phyloP scores from a whole-genome alignment of 345 rosid species.

The Noccaea caerulescens region DNA sequence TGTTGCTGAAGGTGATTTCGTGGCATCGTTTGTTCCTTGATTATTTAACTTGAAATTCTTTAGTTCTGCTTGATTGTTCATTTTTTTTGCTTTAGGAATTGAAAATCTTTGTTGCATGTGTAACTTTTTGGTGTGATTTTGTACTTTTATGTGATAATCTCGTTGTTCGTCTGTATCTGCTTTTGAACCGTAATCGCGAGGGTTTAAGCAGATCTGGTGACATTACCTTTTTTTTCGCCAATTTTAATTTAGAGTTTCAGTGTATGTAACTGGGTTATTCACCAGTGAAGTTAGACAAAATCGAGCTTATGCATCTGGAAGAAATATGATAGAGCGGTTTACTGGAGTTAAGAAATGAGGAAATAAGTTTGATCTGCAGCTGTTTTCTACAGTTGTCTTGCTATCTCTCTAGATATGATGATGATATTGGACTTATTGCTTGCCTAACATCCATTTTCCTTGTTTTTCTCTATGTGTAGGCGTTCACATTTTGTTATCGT shows the following conservation, averaged over 20 bases:
- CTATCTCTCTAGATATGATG: conserved; percentile 15
- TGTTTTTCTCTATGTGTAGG: conserved; percentile 31
- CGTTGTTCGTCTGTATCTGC: background rate
- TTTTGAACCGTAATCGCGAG: background rate
- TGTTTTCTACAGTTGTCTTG: conserved; percentile 7
- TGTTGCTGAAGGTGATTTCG: conserved; percentile 11
- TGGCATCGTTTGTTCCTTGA: conserved; percentile 14
- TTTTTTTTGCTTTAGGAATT: background rate
- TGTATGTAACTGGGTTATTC: background rate
- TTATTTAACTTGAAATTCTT: conserved; percentile 16
- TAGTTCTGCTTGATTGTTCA: background rate
- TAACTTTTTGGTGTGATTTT: conserved; percentile 2
- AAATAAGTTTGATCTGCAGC: background rate
- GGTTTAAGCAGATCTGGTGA: conserved; percentile 38
- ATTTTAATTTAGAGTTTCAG: background rate
- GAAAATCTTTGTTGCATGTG: background rate
- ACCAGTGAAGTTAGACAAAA: background rate
- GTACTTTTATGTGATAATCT: conserved; percentile 1
- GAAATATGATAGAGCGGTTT: background rate
- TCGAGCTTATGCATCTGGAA: conserved; percentile 7
- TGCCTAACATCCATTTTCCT: conserved; percentile 9
- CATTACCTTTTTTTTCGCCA: background rate
- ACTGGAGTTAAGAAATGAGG: background rate
- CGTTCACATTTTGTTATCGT: background rate
- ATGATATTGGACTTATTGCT: conserved; percentile 13